These are phyloP conservation scores for Ogataea zsoltii DNA, from an alignment of 805 yeast genomes.

Conservation along the genomic window DNA sequence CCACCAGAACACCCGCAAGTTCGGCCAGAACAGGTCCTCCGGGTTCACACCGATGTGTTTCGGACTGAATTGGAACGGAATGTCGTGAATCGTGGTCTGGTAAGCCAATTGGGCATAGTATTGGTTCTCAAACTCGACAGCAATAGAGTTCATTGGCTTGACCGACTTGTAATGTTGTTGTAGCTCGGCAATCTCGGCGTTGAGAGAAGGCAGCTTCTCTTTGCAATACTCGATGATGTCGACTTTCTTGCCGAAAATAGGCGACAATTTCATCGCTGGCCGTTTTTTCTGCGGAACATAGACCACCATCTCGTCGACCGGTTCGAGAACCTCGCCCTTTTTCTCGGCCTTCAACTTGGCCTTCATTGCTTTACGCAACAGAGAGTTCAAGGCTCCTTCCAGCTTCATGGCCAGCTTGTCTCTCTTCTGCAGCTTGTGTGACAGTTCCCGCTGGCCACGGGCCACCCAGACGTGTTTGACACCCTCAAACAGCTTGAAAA, in stretches of 20 bases:
- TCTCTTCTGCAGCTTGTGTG: slow-evolving; percentile 58
- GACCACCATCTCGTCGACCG: slow-evolving; percentile 48
- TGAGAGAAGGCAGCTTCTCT: slow-evolving; percentile 56
- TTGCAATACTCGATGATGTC: slow-evolving; percentile 62
- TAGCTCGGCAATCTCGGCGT: slow-evolving; percentile 54
- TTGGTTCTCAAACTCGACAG: slow-evolving; percentile 77
- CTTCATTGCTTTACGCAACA: slow-evolving; percentile 65
- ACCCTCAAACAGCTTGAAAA: slow-evolving; percentile 76
- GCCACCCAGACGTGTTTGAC: slow-evolving; percentile 82
- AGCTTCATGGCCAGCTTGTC: slow-evolving; percentile 56
- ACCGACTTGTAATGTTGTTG: slow-evolving; percentile 50
- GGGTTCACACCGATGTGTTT: slow-evolving; percentile 65
- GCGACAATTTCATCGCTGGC: slow-evolving; percentile 51
- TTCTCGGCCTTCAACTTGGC: slow-evolving; percentile 63
- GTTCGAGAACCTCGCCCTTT: slow-evolving; percentile 52
- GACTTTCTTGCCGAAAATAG: slow-evolving; percentile 54
- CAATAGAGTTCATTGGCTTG: slow-evolving; percentile 74
- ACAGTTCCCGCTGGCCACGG: slow-evolving; percentile 58
- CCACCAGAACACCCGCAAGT: slow-evolving; percentile 80
- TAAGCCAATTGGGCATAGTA: slow-evolving; percentile 72
- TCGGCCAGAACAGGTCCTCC: slow-evolving; percentile 64
- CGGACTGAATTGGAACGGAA: slow-evolving; percentile 63
- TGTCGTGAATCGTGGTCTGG: slow-evolving; percentile 64
- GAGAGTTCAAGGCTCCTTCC: slow-evolving; percentile 63
- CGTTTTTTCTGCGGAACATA: slow-evolving; percentile 68